Evolutionary conservation across 805 yeast genomes (phyloP), one percentile per base, ranked within the genome.

Genomic region (Ogataea trehaloabstinens): DNA sequence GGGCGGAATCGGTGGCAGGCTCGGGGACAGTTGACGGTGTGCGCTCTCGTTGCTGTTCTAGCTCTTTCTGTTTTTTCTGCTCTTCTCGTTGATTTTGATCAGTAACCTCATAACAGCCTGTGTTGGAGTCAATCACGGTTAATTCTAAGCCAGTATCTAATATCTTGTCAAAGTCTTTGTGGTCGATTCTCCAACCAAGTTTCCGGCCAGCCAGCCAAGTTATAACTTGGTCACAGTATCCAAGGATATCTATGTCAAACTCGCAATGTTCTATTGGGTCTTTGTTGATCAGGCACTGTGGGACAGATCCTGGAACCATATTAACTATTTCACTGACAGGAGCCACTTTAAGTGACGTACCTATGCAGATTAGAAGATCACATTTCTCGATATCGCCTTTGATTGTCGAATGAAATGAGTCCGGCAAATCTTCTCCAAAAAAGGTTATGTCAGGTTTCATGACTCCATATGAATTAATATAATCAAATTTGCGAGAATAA

Each of bases 371-470:
- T 31, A 90, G 65, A 38, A 89, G 66, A 60, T 90, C 97, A 61
- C 95, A 86, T 29, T 74, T 67, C 15, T 62, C 51, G 5, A 81
- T 68, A 56, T 90, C 96, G 30, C 72, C 70, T 29, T 68, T 66
- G 20, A 81, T 73, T 15, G 63, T 59, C 32, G 73, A 71, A 50
- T 87, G 90, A 55, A 82, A 89, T 34, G 70, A 61, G 11, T 69
- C 68, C 1, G 96, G 96, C 41, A 89, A 67, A 12, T 80, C 77
- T 59, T 89, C 96, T 12, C 95, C 95, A 51, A 89, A 89, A 55
- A 89, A 89, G 0, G 95, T 88, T 44, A 89, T 89, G 56, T 89
- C 95, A 0, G 97, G 97, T 58, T 90, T 89, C 74, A 86, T 72
- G 3, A 88, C 91, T 12, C 96, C 96, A 56, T 63, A 78, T 6